Conservation (phyloP, 768 basidiomycete species). For the Sarcodon aspratus region DNA sequence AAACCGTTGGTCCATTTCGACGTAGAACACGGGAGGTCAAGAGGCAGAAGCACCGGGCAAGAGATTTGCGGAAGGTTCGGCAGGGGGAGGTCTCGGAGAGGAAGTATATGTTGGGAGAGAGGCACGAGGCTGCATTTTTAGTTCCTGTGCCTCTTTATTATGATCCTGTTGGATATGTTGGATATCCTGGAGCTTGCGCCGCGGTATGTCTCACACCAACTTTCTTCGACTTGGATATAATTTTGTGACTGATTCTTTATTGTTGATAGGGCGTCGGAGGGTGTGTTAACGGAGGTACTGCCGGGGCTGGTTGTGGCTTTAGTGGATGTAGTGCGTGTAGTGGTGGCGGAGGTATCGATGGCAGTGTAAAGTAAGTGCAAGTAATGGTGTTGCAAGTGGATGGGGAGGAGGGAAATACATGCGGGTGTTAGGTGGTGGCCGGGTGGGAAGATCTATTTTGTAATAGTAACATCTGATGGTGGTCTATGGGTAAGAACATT, state of each 20-base stretch:
- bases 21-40: slow-evolving; percentile 13
- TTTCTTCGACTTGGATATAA: neutral
- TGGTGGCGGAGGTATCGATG: too few species aligned
- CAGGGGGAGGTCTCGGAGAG: slow-evolving; percentile 13
- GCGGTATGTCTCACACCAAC: neutral
- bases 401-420: neutral
- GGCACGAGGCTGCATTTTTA: slow-evolving; percentile 25
- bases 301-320: neutral
- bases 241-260: neutral
- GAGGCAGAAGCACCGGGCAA: slow-evolving; percentile 13
- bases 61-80: slow-evolving; percentile 15
- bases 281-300: neutral
- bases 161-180: neutral
- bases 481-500: neutral
- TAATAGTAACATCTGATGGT: neutral
- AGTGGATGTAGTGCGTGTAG: neutral
- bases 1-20: slow-evolving; percentile 9
- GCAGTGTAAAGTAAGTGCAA: too few species aligned
- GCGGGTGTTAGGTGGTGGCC: slow-evolving; percentile 12
- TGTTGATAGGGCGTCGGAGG: neutral
- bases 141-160: slow-evolving; percentile 23
- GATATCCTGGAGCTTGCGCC: neutral
- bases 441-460: neutral
- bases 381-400: neutral
- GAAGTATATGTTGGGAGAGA: slow-evolving; percentile 3